Base-by-base conservation (phyloP, 306 rosid species). In the Cucumis melo region DNA sequence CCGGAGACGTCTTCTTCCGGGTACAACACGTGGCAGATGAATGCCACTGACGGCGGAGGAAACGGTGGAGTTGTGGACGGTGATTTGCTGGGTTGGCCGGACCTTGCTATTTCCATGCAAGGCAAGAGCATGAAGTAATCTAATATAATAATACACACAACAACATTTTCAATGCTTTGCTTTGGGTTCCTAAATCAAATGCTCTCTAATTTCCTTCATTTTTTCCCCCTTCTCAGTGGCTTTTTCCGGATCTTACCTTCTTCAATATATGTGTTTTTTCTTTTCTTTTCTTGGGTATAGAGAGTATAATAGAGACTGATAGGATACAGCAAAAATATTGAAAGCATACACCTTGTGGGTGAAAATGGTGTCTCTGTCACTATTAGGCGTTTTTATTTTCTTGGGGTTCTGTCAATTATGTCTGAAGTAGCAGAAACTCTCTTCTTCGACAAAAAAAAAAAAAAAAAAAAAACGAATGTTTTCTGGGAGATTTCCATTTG, bases 1-100 rank as follows among this genome's bases (percentile, higher is more conserved):
- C 50, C 82, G 38, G 78, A 73, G 58, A 42, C 73, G 48, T 51
- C 85, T 21, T 39, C 84, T 19, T 59, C 80, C 8, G 84, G 67
- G 14, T 81, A 75, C 57, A 77, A 73, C 87, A 16, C 86, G 78
- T 87, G 88, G 90, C 90, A 80, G 83, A 50, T 80, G 78, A 59
- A 27, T 8, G 79, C 77, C 29, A 71, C 57, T 11, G 82, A 76
- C 2, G 80, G 48, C 6, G 82, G 38, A 5, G 55, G 24, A 0
- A 44, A 46, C 51, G 17, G 53, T 0, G 75, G 88, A 60, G 32
- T 74, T 60, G 73, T 44, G 0, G 82, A 76, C 7, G 82, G 81
- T 29, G 89, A 86, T 74, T 77, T 74, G 62, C 82, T 78, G 41
- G 72, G 62, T 6, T 84, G 83, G 83, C 85, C 90, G 7, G 87